phyloP scores from a whole-genome alignment of 202 grass and related monocot genomes.

The Miscanthus sacchariflorus region DNA sequence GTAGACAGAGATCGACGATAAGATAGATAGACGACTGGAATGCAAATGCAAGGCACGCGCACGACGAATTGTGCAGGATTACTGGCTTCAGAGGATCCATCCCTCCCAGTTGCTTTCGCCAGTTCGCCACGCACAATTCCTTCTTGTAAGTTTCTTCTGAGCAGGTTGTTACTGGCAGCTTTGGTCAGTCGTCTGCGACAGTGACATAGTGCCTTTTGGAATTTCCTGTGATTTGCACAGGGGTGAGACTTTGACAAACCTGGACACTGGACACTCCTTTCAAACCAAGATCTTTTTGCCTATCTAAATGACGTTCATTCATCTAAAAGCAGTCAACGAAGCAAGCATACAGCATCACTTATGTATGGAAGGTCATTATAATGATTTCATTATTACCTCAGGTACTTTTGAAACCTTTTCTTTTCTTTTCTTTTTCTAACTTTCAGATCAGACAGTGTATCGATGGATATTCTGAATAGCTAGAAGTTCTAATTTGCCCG shows the following conservation, averaged over 20 bases:
- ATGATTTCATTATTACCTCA: slow-evolving; percentile 11
- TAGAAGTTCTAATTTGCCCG: slow-evolving; percentile 4
- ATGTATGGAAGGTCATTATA: background rate
- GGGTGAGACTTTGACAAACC: slow-evolving; percentile 45
- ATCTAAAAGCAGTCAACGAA: slow-evolving; percentile 1
- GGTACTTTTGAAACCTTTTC: background rate
- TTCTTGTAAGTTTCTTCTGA: slow-evolving; percentile 19
- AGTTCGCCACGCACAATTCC: slow-evolving; percentile 11
- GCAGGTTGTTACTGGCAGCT: slow-evolving; percentile 24
- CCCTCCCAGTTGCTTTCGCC: slow-evolving; percentile 35
- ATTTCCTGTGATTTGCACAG: slow-evolving; percentile 26
- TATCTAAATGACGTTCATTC: slow-evolving; percentile 32
- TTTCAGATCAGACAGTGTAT: slow-evolving; percentile 8
- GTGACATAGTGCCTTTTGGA: slow-evolving; percentile 6
- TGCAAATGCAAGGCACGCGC: background rate
- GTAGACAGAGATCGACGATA: background rate
- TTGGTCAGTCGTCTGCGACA: slow-evolving; percentile 33
- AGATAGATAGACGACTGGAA: background rate
- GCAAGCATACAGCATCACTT: background rate
- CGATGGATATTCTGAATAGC: slow-evolving; percentile 5
- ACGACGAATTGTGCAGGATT: background rate
- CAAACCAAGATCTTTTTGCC: slow-evolving; percentile 25
- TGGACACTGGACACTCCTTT: slow-evolving; percentile 19
- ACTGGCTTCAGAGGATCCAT: slow-evolving; percentile 32
- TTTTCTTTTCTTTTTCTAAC: background rate